A percentile compares a stretch with the other conserved stretches of the same genome.
Evolutionary conservation across 2,329 filamentous ascomycete species (phyloP).

Genomic region (Tolypocladium capitatum): DNA sequence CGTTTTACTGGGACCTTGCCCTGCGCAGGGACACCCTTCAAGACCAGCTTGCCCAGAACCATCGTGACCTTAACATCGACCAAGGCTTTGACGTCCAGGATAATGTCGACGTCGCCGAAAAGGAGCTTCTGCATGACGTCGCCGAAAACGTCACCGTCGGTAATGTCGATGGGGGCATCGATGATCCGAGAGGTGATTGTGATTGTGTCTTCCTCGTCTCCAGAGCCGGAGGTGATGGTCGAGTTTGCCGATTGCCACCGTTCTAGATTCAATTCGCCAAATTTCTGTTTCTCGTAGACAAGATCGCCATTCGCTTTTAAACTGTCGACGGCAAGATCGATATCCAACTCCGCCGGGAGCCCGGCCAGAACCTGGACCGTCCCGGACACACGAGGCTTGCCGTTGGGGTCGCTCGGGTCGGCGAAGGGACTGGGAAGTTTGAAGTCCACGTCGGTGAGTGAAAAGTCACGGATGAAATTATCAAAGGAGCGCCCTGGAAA

Average conservation of each 20-base stretch:
- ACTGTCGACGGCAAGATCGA: constrained; percentile 63
- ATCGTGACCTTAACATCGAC: constrained; percentile 78
- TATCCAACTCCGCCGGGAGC: constrained; percentile 76
- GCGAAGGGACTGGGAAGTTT: constrained; percentile 69
- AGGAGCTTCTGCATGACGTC: constrained; percentile 70
- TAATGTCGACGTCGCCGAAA: constrained; percentile 57
- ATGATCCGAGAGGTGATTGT: constrained; percentile 64
- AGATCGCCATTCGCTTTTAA: constrained; percentile 71
- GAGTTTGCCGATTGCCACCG: constrained; percentile 82
- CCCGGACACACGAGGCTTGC: constrained; percentile 70
- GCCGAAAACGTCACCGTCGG: constrained; percentile 64
- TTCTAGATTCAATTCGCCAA: constrained; percentile 66
- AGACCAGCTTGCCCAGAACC: constrained; percentile 63
- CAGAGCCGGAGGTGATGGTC: constrained; percentile 44
- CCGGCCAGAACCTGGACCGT: constrained; percentile 66
- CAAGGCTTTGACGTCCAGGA: constrained; percentile 60
- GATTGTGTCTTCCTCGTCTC: constrained; percentile 47
- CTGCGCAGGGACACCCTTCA: constrained; percentile 75
- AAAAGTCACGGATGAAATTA: constrained; percentile 76
- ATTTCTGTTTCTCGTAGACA: constrained; percentile 61
- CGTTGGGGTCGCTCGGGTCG: constrained; percentile 57
- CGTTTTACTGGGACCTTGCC: constrained; percentile 85
- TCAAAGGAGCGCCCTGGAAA: constrained; percentile 74
- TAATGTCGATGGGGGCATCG: constrained; percentile 71
- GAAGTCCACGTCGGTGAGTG: constrained; percentile 75